Base-by-base conservation (phyloP, 106 monocot genomes). In the Hemerocallis citrina region DNA sequence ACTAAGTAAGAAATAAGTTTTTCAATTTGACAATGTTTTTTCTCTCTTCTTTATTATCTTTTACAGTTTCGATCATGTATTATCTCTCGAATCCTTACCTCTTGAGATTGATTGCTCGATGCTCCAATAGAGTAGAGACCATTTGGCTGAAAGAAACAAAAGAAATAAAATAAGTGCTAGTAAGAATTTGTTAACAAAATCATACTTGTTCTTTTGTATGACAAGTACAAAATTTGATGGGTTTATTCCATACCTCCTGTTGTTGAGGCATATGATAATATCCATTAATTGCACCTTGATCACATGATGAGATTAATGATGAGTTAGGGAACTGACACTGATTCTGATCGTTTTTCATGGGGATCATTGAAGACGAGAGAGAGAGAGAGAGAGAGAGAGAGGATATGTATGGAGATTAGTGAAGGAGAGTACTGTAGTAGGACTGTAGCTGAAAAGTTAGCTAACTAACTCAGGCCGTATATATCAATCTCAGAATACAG, bases 281-380 rank as follows among this genome's bases (percentile, higher is more conserved):
- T 8, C 6, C 10, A 40, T 45, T 3, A 17, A 7, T 47, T 47
- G 29, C 20, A 22, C 49, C 34, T 64, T 64, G 40, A 55, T 55
- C n/a, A n/a, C 57, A 34, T 57, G 57, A 17, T 2, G 15, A 57
- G 57, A 35, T 34, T 35, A 17, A 36, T 22, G 59, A 8, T 5
- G 59, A 23, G 25, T 23, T 34, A 55, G 28, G 45, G 22, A 22
- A 39, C 7, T 45, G 44, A 30, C 43, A 13, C 32, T 68, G 57
- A 57, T 57, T 55, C 41, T 41, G 37, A 59, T 66, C 23, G 39
- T 65, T 36, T 22, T 65, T 37, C 36, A 52, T 61, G 25, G 42
- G 5, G 61, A 60, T 40, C 58, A 36, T 55, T 16, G n/a, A n/a
- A n/a, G n/a, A n/a, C n/a, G n/a, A n/a, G 20, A 17, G 55, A 33